A percentile compares a stretch with the other conserved stretches of the same genome.
Evolutionary conservation across 129 eudicot species (phyloP).

Genomic region (Flaveria bidentis): DNA sequence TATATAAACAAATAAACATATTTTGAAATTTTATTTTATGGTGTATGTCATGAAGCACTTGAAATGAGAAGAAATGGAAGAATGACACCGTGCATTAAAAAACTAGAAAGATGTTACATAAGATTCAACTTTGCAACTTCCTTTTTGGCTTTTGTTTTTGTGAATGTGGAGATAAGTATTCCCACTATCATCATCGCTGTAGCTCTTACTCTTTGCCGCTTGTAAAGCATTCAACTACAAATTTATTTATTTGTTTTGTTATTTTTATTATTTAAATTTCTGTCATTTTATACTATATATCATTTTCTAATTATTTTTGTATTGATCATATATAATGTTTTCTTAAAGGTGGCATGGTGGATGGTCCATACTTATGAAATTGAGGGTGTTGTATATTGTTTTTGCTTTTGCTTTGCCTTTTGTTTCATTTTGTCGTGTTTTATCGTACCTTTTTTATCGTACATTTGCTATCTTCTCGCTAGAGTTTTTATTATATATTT

Average conservation of each 20-base stretch:
- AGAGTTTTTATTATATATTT: no score
- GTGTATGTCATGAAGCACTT: conserved; percentile 39
- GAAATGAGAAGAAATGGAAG: conserved; percentile 8
- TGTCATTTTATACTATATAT: neutral
- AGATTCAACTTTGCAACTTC: conserved; percentile 34
- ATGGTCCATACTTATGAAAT: neutral
- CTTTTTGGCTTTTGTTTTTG: conserved; percentile 24
- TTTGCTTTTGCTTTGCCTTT: no score
- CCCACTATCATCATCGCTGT: conserved; percentile 31
- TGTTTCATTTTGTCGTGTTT: no score
- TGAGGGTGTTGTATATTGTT: no score
- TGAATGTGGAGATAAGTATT: conserved; percentile 31
- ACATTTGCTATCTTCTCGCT: no score
- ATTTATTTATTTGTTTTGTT: neutral
- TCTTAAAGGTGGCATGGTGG: neutral
- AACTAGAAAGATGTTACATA: conserved; percentile 31
- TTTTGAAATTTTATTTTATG: neutral
- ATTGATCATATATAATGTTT: neutral
- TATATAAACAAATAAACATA: neutral
- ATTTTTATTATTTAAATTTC: neutral
- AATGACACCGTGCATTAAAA: conserved; percentile 24
- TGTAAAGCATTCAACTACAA: conserved; percentile 31
- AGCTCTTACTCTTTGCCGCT: conserved; percentile 25
- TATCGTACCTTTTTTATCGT: no score
- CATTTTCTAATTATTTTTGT: neutral